Evolutionary conservation across 345 rosid genomes (phyloP).

Genomic region (Populus euphratica): DNA sequence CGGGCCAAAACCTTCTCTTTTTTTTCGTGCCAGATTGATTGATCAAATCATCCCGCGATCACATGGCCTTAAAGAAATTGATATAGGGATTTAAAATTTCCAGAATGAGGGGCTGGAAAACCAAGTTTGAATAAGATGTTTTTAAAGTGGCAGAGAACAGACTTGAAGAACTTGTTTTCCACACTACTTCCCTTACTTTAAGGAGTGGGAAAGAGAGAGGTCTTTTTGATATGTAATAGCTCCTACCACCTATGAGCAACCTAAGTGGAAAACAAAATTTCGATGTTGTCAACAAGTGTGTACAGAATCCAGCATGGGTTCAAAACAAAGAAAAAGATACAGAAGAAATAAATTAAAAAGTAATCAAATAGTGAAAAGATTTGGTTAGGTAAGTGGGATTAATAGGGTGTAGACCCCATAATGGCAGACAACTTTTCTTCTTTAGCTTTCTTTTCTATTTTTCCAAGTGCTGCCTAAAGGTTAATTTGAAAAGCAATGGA

Average conservation of each 20-base stretch:
- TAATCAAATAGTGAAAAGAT: slow-evolving; percentile 5
- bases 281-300: neutral
- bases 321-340: slow-evolving; percentile 6
- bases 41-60: neutral
- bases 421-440: slow-evolving; percentile 32
- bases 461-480: slow-evolving; percentile 27
- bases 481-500: slow-evolving; percentile 19
- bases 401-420: slow-evolving; percentile 26
- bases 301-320: slow-evolving; percentile 17
- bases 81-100: slow-evolving; percentile 7
- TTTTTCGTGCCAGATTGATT: neutral
- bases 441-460: slow-evolving; percentile 5
- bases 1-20: neutral
- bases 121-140: neutral
- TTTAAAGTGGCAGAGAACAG: slow-evolving; percentile 9
- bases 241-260: neutral
- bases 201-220: slow-evolving; percentile 23
- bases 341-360: neutral
- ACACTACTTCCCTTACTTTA: slow-evolving; percentile 7
- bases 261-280: no score
- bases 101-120: slow-evolving; percentile 6
- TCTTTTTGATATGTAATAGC: slow-evolving; percentile 27
- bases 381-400: slow-evolving; percentile 22
- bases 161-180: neutral
- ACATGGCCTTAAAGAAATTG: slow-evolving; percentile 1